phyloP scores from a whole-genome alignment of 2,329 filamentous ascomycete genomes.

The Emergomyces orientalis region DNA sequence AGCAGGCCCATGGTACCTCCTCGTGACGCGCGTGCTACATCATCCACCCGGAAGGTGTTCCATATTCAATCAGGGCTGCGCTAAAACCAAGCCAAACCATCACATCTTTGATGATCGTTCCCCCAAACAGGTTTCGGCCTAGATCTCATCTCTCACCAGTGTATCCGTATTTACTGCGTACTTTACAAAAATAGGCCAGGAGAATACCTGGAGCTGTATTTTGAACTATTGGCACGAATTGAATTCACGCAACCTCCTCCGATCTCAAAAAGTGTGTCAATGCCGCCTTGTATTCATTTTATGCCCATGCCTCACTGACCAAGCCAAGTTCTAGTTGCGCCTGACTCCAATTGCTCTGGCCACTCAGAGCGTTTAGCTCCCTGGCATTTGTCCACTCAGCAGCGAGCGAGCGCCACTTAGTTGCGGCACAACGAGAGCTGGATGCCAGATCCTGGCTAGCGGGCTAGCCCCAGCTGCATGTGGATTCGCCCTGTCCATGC shows the following conservation, averaged over 20 bases:
- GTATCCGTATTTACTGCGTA: no score
- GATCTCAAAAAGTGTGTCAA: no score
- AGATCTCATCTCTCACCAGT: no score
- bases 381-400: background rate
- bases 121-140: no score
- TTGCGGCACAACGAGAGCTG: background rate
- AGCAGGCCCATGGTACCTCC: background rate
- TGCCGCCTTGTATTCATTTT: no score
- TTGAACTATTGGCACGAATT: background rate
- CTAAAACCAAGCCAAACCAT: no score
- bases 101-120: no score
- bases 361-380: background rate
- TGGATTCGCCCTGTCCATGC: slow-evolving; percentile 1
- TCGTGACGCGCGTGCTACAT: background rate
- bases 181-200: no score
- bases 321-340: background rate
- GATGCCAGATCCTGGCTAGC: background rate
- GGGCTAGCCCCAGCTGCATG: background rate
- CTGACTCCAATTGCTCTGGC: background rate
- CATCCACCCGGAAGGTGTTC: no score
- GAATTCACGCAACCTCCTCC: background rate
- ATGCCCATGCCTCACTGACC: background rate
- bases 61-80: no score
- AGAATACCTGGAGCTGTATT: no score
- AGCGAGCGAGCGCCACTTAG: background rate